Base-by-base conservation (phyloP, 345 rosid species). In the Eucalyptus coolabah region DNA sequence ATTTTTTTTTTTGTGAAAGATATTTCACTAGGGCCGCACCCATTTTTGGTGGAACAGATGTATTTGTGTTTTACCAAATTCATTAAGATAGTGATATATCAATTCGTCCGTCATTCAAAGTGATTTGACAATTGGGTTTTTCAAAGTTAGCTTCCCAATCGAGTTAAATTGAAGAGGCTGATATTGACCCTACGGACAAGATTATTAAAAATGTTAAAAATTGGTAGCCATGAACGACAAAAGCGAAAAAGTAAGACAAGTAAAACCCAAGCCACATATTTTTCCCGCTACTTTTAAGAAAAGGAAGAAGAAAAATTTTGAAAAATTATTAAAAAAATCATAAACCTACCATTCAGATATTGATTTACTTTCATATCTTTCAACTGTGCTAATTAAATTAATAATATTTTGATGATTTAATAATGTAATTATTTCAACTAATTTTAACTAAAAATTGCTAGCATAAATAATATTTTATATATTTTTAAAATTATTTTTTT, bases 351-450 rank as follows among this genome's bases (percentile, higher is more conserved):
- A 13, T 63, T 28, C 9, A 30, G 2, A 63, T 13, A 2, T 63
- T 7, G 8, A 14, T 65, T 65, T n/a, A 65, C 19, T 65, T n/a
- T 7, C 4, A 65, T 30, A 65, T 14, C 3, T 65, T n/a, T n/a
- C 1, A 65, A 7, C 15, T 30, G 19, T 65, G 3, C 0, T 4
- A 65, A 65, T 7, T 65, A 6, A n/a, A 7, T 65, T n/a, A 14
- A 13, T 3, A 65, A n/a, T 30, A 14, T 65, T n/a, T 30, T n/a
- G 37, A n/a, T 65, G 72, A 65, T 30, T 30, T n/a, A 2, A 2
- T 14, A 65, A n/a, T 7, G 7, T 7, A 65, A n/a, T 30, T 0
- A 65, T 2, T 7, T 0, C 5, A 1, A n/a, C 0, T n/a, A 7
- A 65, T 65, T 65, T 65, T 65, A 7, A 2, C 16, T 1, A 4